These are phyloP conservation scores for Vaccinium corymbosum DNA, from an alignment of 148 eudicot species.

Conservation along the genomic window DNA sequence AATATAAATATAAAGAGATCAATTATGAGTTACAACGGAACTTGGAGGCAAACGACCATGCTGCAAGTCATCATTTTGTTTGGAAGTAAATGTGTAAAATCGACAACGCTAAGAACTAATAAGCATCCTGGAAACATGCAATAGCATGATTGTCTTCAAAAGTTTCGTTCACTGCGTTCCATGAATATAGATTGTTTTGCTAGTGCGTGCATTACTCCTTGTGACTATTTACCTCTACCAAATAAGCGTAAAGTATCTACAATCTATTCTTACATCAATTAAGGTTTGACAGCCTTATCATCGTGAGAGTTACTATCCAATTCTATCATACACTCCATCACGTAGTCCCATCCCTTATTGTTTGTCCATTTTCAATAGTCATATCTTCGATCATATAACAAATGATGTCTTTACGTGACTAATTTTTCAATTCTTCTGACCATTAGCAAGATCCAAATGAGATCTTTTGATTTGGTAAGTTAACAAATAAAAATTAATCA, in stretches of 20 bases:
- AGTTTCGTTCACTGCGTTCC: neutral
- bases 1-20: neutral
- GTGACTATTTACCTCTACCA: neutral
- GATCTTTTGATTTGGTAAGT: neutral
- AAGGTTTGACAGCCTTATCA: neutral
- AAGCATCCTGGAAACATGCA: neutral
- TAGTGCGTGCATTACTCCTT: neutral
- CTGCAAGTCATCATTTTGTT: neutral
- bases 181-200: neutral
- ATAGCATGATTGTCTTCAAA: neutral
- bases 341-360: neutral
- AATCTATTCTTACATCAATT: neutral
- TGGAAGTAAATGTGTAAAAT: neutral
- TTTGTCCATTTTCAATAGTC: neutral
- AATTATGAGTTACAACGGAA: neutral
- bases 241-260: neutral
- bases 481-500: neutral
- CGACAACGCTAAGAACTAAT: neutral
- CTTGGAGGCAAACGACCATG: neutral
- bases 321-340: neutral
- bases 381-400: neutral
- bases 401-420: neutral
- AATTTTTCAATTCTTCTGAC: neutral
- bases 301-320: neutral
- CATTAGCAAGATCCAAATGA: neutral